Conservation (phyloP, 139 green algal genomes). For the Mesotaenium endlicherianum region DNA sequence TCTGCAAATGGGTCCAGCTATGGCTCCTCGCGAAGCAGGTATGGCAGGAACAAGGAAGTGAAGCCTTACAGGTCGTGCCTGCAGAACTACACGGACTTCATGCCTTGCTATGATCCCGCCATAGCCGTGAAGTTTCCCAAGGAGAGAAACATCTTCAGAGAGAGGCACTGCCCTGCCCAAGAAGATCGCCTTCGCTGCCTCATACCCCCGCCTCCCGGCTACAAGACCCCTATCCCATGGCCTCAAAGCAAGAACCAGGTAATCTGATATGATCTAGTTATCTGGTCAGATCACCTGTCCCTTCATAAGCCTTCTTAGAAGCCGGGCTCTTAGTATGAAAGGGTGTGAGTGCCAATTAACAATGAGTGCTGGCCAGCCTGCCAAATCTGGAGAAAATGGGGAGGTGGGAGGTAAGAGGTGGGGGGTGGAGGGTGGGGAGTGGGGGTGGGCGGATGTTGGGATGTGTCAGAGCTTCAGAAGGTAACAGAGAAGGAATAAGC, state of each 20-base stretch:
- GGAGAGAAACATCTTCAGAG: slow-evolving; percentile 28
- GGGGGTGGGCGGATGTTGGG: neutral
- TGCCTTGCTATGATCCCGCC: slow-evolving; percentile 17
- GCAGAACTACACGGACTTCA: slow-evolving; percentile 2
- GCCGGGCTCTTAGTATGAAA: neutral
- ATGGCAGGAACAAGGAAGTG: too few species aligned
- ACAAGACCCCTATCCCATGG: slow-evolving; percentile 31
- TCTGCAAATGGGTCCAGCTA: too few species aligned
- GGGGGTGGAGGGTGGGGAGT: neutral
- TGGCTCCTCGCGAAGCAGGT: too few species aligned
- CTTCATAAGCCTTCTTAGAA: neutral
- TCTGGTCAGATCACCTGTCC: neutral
- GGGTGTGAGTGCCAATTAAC: too few species aligned
- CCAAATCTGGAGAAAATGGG: too few species aligned
- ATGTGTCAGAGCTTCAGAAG: neutral
- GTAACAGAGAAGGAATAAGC: neutral
- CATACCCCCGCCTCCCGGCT: slow-evolving; percentile 15
- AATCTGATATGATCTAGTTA: neutral
- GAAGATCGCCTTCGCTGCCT: slow-evolving; percentile 22
- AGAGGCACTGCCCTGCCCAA: slow-evolving; percentile 22
- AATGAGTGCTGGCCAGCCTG: too few species aligned
- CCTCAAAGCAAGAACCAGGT: slow-evolving; percentile 35
- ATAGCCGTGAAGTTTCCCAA: slow-evolving; percentile 21
- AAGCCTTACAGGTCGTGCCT: neutral
- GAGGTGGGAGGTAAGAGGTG: too few species aligned